Evolutionary conservation across 257 asterid species (phyloP).

Genomic region (Plantago major): DNA sequence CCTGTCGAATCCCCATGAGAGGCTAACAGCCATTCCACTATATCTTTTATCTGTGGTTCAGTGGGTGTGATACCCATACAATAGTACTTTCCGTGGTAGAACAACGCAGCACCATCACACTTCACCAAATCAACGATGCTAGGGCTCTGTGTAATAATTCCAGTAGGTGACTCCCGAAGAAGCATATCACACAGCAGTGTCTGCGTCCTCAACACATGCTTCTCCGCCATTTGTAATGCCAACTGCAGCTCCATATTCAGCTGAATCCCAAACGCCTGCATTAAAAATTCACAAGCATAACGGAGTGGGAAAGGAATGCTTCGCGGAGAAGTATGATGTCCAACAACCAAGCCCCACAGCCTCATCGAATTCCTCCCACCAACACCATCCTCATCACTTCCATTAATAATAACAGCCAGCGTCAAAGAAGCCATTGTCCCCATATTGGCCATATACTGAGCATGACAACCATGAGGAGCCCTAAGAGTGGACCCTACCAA

Average conservation of each 20-base stretch:
- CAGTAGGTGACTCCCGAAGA: conserved; percentile 73
- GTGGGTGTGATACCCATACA: conserved; percentile 67
- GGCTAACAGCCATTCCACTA: conserved; percentile 59
- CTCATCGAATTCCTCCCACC: conserved; percentile 62
- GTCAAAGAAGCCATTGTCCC: conserved; percentile 58
- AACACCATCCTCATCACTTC: conserved; percentile 44
- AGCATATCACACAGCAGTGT: conserved; percentile 85
- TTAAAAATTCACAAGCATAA: conserved; percentile 80
- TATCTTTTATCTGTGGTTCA: conserved; percentile 67
- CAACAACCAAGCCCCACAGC: conserved; percentile 92
- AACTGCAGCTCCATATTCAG: conserved; percentile 78
- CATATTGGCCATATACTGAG: conserved; percentile 67
- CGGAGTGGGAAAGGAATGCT: conserved; percentile 75
- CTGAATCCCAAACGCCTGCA: conserved; percentile 90
- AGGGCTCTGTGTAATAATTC: conserved; percentile 72
- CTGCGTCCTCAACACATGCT: conserved; percentile 72
- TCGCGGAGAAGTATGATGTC: conserved; percentile 75
- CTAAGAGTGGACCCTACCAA: conserved; percentile 60
- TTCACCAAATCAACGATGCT: conserved; percentile 80
- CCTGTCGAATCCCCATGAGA: conserved; percentile 76
- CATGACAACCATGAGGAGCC: conserved; percentile 65
- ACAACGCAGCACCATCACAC: conserved; percentile 82
- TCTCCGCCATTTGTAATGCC: conserved; percentile 64
- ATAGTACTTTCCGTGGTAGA: conserved; percentile 58
- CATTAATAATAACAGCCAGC: conserved; percentile 53